These are phyloP conservation scores for Apophysomyces elegans DNA, from an alignment of 371 early-diverging fungal genomes.

Conservation along the genomic window DNA sequence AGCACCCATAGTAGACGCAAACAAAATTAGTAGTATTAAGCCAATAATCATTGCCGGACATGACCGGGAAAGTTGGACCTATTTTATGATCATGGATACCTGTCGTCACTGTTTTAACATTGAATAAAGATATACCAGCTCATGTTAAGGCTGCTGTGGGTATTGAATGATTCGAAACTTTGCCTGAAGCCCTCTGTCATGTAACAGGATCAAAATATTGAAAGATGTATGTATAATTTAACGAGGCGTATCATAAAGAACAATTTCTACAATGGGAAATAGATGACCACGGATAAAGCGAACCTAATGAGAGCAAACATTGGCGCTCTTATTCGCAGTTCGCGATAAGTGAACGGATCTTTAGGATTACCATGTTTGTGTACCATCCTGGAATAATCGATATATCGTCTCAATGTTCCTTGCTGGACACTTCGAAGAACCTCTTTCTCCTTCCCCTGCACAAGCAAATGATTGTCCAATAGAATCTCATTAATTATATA, in stretches of 20 bases:
- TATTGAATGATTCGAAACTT: constrained; percentile 32
- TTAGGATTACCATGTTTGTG: no score
- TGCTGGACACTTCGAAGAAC: no score
- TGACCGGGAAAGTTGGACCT: constrained; percentile 19
- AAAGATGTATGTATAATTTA: constrained; percentile 27
- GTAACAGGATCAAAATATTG: constrained; percentile 18
- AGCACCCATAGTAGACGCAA: constrained; percentile 34
- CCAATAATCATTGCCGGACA: constrained; percentile 32
- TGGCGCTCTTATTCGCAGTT: no score
- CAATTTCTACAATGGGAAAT: constrained; percentile 25
- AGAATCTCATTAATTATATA: no score
- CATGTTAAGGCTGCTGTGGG: constrained; percentile 22
- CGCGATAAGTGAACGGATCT: no score
- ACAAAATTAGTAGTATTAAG: constrained; percentile 38
- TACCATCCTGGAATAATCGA: no score
- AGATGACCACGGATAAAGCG: constrained; percentile 26
- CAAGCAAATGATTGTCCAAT: no score
- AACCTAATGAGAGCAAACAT: constrained; percentile 21
- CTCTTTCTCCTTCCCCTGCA: no score
- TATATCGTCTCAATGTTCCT: no score
- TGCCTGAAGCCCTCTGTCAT: constrained; percentile 20
- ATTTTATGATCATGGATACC: constrained; percentile 17
- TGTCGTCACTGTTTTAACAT: constrained; percentile 19
- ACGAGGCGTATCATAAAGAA: constrained; percentile 29
- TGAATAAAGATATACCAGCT: constrained; percentile 34